These are phyloP conservation scores for Podospora comata DNA, from an alignment of 495 filamentous ascomycete species.

Conservation along the genomic window DNA sequence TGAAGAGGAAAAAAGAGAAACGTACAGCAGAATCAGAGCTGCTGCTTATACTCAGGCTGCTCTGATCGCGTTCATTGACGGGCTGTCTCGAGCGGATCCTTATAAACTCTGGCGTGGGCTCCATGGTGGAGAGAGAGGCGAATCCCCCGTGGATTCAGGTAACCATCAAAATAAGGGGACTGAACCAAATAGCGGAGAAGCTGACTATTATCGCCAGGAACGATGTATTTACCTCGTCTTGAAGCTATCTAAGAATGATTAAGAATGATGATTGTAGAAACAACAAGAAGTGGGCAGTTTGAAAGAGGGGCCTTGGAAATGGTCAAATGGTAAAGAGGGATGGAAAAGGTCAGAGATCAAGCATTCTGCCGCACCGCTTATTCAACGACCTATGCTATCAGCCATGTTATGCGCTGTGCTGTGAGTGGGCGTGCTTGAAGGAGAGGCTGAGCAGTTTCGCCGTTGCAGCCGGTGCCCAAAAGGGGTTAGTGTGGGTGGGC, in stretches of 20 bases:
- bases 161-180: neutral
- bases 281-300: neutral
- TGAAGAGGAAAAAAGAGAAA: constrained; percentile 14
- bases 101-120: constrained; percentile 37
- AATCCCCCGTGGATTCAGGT: neutral
- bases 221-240: neutral
- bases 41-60: constrained; percentile 41
- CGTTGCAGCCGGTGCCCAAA: constrained; percentile 28
- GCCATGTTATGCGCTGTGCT: neutral
- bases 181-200: neutral
- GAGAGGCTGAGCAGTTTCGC: constrained; percentile 13
- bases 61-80: constrained; percentile 31
- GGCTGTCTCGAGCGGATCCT: constrained; percentile 45
- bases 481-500: constrained; percentile 27
- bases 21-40: constrained; percentile 48
- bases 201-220: neutral
- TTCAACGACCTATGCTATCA: neutral
- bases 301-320: neutral
- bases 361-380: neutral
- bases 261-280: neutral
- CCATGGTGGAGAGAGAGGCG: constrained; percentile 24
- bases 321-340: neutral
- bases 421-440: constrained; percentile 13
- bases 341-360: neutral
- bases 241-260: neutral